Conservation (phyloP, 768 basidiomycete genomes). For the Pisolithus albus region DNA sequence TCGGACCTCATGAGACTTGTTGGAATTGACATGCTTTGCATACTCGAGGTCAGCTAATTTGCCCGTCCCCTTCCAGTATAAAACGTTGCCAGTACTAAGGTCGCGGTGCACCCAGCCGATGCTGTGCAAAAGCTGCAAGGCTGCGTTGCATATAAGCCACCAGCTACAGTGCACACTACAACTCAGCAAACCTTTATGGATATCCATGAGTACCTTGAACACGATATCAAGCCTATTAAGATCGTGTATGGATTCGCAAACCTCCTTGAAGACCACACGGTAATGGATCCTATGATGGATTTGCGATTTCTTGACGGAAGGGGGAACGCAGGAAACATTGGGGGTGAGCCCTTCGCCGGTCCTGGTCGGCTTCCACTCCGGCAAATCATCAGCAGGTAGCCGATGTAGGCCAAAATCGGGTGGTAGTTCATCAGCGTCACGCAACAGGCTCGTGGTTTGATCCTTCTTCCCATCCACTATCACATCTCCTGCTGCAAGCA, state of each 20-base stretch:
- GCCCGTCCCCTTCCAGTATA: not conserved
- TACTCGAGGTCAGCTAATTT: not conserved
- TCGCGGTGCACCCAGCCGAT: not conserved
- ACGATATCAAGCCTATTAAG: not conserved
- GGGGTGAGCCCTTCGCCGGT: not conserved
- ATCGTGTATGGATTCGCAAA: not conserved
- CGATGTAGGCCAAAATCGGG: not conserved
- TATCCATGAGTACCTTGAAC: not conserved
- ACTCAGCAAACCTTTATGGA: not conserved
- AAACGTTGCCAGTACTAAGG: not conserved
- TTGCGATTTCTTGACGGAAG: not conserved
- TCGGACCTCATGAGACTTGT: not conserved
- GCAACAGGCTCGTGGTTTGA: too few species aligned
- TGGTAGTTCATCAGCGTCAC: not conserved
- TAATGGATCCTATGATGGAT: not conserved
- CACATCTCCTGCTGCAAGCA: too few species aligned
- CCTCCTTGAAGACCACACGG: not conserved
- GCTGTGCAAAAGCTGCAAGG: not conserved
- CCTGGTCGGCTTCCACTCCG: too few species aligned
- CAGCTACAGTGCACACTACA: not conserved
- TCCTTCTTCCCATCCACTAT: too few species aligned
- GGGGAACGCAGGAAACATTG: not conserved
- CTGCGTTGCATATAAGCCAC: not conserved
- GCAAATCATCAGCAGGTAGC: not conserved
- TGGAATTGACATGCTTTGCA: not conserved